Conservation (phyloP, 768 basidiomycete species). For the Cystofilobasidium macerans region DNA sequence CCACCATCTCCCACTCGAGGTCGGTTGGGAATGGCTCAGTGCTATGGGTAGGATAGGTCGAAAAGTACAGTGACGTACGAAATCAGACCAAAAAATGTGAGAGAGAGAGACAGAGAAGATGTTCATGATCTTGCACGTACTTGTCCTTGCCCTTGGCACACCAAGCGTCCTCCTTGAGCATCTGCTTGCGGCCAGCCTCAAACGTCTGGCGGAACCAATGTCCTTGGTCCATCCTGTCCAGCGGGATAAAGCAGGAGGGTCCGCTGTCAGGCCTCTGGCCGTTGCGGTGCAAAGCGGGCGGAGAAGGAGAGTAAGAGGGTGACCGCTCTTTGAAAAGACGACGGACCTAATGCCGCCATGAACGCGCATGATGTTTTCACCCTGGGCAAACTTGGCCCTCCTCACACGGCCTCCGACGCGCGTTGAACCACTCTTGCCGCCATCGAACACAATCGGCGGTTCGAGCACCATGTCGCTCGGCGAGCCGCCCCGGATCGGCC, state of each 20-base stretch:
- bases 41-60: too few species aligned
- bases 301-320: too few species aligned
- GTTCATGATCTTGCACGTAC: neutral
- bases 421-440: neutral
- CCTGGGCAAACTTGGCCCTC: neutral
- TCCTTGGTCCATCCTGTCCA: slow-evolving; percentile 4
- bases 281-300: too few species aligned
- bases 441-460: slow-evolving; percentile 49
- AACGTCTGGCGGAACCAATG: neutral
- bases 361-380: neutral
- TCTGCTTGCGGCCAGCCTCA: neutral
- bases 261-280: too few species aligned
- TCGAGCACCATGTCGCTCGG: slow-evolving; percentile 44
- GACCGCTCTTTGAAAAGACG: too few species aligned
- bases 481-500: slow-evolving; percentile 51
- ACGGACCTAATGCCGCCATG: neutral
- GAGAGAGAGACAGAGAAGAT: neutral
- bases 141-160: slow-evolving; percentile 12
- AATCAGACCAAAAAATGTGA: neutral
- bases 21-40: neutral
- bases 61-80: too few species aligned
- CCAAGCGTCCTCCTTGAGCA: slow-evolving; percentile 8
- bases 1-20: neutral
- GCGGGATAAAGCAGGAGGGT: too few species aligned
- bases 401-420: neutral